Conservation (phyloP, 2,329 filamentous ascomycete species). For the Bipolaris sorokiniana region DNA sequence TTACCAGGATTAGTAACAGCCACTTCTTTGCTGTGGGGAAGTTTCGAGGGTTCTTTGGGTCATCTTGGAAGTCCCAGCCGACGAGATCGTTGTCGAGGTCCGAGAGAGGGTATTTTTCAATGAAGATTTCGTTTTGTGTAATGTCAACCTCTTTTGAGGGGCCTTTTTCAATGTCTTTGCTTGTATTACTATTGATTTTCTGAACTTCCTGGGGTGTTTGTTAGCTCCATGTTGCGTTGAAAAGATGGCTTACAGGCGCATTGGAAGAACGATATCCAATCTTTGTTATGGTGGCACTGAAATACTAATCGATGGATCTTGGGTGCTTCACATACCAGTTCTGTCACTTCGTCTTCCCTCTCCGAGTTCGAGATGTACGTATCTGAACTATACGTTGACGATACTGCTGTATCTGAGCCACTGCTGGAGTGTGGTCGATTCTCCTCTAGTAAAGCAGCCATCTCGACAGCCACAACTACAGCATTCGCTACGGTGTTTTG, state of each 20-base stretch:
- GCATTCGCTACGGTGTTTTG: neutral
- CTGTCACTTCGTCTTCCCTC: conserved; percentile 17
- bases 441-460: conserved; percentile 24
- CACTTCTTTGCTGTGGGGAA: conserved; percentile 37
- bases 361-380: conserved; percentile 24
- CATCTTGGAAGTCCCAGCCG: conserved; percentile 46
- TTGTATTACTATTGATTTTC: conserved; percentile 24
- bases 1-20: conserved; percentile 35
- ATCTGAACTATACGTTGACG: conserved; percentile 31
- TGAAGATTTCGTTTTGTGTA: conserved; percentile 33
- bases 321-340: conserved; percentile 12
- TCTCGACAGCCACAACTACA: conserved; percentile 8
- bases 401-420: conserved; percentile 28
- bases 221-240: neutral
- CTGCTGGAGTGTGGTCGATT: conserved; percentile 28
- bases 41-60: conserved; percentile 44
- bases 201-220: neutral
- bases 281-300: neutral
- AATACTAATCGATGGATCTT: neutral
- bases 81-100: conserved; percentile 45
- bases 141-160: conserved; percentile 41
- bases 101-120: conserved; percentile 39
- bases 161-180: conserved; percentile 39
- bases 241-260: neutral
- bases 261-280: neutral